A percentile compares a stretch with the other conserved stretches of the same genome.
Conservation (phyloP, 208 protist species). For the Wallacemonas sp. region DNA sequence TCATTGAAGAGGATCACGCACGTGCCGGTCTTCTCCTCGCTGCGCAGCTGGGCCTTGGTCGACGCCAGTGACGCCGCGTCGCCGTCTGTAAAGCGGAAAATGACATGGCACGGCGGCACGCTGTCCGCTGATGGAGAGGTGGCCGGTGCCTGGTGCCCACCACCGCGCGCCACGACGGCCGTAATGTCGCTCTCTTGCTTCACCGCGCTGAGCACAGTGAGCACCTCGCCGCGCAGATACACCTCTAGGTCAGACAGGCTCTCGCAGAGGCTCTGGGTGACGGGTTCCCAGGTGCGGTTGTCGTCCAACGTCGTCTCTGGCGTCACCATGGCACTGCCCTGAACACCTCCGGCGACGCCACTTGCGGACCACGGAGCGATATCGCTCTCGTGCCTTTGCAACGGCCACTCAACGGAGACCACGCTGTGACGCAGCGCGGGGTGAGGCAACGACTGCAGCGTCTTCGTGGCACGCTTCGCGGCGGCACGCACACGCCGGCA, state of each 20-base stretch:
- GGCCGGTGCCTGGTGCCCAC: neutral
- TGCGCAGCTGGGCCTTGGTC: slow-evolving; percentile 6
- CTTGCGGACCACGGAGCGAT: neutral
- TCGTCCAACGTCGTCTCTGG: neutral
- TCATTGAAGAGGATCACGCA: slow-evolving; percentile 60
- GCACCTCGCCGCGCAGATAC: slow-evolving; percentile 1
- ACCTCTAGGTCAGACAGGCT: neutral
- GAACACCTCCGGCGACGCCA: no score
- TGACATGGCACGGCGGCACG: neutral
- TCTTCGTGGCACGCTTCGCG: slow-evolving; percentile 19
- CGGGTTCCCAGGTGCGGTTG: neutral
- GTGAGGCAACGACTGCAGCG: slow-evolving; percentile 46
- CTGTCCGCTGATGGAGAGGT: neutral
- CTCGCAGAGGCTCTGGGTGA: neutral
- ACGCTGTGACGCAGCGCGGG: slow-evolving; percentile 37
- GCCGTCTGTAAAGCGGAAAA: neutral
- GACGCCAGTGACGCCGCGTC: neutral
- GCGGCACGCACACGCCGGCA: slow-evolving; percentile 8
- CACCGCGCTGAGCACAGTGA: neutral
- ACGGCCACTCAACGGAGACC: slow-evolving; percentile 53
- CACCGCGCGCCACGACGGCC: neutral
- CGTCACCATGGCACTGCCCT: no score
- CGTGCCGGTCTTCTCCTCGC: slow-evolving; percentile 19
- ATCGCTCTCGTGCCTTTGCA: slow-evolving; percentile 9
- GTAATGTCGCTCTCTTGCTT: neutral